Percentiles rank a stretch among this genome's conserved stretches.
phyloP scores from a whole-genome alignment of 768 basidiomycete genomes.

The Phanerodontia chrysosporium region DNA sequence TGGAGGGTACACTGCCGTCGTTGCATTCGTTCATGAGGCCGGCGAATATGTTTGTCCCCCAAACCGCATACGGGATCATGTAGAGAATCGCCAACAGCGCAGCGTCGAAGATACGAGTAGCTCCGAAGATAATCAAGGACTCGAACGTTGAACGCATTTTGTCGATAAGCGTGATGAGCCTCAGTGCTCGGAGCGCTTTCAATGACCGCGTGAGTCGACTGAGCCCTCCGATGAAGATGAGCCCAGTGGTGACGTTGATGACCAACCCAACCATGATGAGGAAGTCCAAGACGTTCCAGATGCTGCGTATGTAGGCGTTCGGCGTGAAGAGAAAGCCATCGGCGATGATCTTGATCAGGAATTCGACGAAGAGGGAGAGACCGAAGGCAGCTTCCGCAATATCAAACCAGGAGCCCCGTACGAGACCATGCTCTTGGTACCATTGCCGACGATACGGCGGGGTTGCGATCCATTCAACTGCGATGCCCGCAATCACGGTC shows the following conservation, averaged over 20 bases:
- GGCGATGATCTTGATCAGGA: slow-evolving; percentile 85
- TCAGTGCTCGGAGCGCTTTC: slow-evolving; percentile 84
- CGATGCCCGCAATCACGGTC: slow-evolving; percentile 76
- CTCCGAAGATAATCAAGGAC: slow-evolving; percentile 82
- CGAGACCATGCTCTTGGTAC: slow-evolving; percentile 51
- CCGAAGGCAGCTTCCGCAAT: slow-evolving; percentile 73
- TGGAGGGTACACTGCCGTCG: slow-evolving; percentile 52
- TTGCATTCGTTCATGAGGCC: slow-evolving; percentile 85
- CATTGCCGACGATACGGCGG: slow-evolving; percentile 78
- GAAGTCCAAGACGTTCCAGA: slow-evolving; percentile 92
- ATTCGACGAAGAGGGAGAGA: slow-evolving; percentile 70
- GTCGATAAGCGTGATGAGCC: slow-evolving; percentile 85
- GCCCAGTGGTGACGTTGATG: slow-evolving; percentile 65
- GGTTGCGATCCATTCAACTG: slow-evolving; percentile 79
- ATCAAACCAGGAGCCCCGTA: slow-evolving; percentile 84
- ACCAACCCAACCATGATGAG: slow-evolving; percentile 76
- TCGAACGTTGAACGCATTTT: slow-evolving; percentile 86
- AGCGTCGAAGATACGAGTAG: slow-evolving; percentile 81
- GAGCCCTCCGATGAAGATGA: slow-evolving; percentile 74
- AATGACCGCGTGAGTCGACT: slow-evolving; percentile 80
- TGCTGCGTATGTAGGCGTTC: slow-evolving; percentile 85
- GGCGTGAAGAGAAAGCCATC: slow-evolving; percentile 91
- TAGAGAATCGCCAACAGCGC: slow-evolving; percentile 86
- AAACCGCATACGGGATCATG: slow-evolving; percentile 89
- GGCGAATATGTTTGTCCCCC: slow-evolving; percentile 91